phyloP scores from a whole-genome alignment of 805 yeast genomes.

The Wickerhamiella dianesei region DNA sequence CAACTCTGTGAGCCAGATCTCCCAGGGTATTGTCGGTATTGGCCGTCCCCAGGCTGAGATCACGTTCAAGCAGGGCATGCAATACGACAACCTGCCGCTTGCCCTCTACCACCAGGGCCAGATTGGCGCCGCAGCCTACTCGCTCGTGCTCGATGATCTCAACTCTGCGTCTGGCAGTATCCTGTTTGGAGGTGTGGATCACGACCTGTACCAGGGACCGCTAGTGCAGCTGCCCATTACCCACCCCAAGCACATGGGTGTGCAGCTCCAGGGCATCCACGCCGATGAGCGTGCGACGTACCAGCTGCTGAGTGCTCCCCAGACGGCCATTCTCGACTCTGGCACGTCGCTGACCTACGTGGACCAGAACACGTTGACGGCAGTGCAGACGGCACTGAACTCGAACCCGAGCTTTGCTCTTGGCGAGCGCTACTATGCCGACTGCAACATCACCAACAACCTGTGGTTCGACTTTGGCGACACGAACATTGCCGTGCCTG shows the following conservation, averaged over 20 bases:
- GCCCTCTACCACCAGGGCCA: conserved; percentile 46
- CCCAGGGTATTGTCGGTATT: conserved; percentile 40
- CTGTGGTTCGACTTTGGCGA: conserved; percentile 23
- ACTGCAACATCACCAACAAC: conserved; percentile 25
- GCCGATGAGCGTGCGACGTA: conserved; percentile 19
- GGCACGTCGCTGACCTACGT: conserved; percentile 43
- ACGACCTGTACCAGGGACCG: conserved; percentile 34
- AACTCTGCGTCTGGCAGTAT: conserved; percentile 35
- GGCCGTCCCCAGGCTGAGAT: conserved; percentile 43
- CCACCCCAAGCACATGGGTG: conserved; percentile 26
- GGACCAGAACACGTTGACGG: conserved; percentile 26
- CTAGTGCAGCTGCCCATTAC: conserved; percentile 27
- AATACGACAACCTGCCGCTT: conserved; percentile 54
- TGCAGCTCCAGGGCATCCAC: conserved; percentile 19
- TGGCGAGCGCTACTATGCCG: conserved; percentile 26
- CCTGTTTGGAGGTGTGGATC: conserved; percentile 45
- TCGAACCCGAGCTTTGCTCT: conserved; percentile 27
- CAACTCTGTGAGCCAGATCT: conserved; percentile 42
- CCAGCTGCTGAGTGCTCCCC: conserved; percentile 18
- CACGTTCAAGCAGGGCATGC: conserved; percentile 15
- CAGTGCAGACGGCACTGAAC: conserved; percentile 27
- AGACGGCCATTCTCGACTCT: conserved; percentile 36
- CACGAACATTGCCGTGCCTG: conserved; percentile 20
- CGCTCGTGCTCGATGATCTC: conserved; percentile 42
- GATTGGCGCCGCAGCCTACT: conserved; percentile 46